Evolutionary conservation across 495 filamentous ascomycete species (phyloP).

Genomic region (Thermothielavioides terrestris): DNA sequence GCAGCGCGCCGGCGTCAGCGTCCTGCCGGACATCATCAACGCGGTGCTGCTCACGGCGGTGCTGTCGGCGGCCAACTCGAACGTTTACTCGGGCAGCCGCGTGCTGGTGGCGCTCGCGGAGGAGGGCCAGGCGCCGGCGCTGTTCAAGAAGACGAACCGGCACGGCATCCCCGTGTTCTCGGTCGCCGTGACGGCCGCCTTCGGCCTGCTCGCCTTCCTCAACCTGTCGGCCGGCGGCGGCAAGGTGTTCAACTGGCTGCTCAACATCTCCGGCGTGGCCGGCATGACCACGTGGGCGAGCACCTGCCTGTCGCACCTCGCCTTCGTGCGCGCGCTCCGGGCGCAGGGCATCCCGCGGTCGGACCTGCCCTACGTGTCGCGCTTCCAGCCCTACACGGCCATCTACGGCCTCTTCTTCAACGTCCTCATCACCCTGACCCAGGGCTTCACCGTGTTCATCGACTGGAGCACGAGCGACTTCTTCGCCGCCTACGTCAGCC

Average conservation of each 20-base stretch:
- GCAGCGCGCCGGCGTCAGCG: slow-evolving; percentile 51
- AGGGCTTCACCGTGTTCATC: slow-evolving; percentile 63
- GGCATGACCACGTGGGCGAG: slow-evolving; percentile 61
- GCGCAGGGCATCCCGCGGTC: slow-evolving; percentile 47
- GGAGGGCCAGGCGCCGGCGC: slow-evolving; percentile 50
- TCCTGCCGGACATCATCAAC: slow-evolving; percentile 63
- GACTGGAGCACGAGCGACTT: slow-evolving; percentile 50
- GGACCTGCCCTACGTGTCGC: slow-evolving; percentile 48
- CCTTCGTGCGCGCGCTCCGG: slow-evolving; percentile 52
- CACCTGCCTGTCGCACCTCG: slow-evolving; percentile 50
- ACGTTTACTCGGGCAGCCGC: slow-evolving; percentile 54
- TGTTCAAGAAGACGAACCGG: slow-evolving; percentile 32
- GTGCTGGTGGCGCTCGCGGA: slow-evolving; percentile 55
- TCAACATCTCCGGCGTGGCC: slow-evolving; percentile 56
- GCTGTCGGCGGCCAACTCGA: slow-evolving; percentile 47
- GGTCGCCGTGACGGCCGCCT: slow-evolving; percentile 32
- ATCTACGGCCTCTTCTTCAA: slow-evolving; percentile 57
- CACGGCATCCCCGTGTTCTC: slow-evolving; percentile 37
- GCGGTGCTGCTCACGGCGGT: slow-evolving; percentile 59
- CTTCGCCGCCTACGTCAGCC: slow-evolving; percentile 53
- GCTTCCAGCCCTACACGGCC: slow-evolving; percentile 50
- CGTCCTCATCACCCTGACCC: slow-evolving; percentile 55
- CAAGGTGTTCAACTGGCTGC: slow-evolving; percentile 48
- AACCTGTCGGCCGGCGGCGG: slow-evolving; percentile 42
- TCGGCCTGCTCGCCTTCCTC: slow-evolving; percentile 47